Evolutionary conservation across 345 rosid genomes (phyloP), one percentile per base, ranked within the genome.

Genomic region (Populus alba): DNA sequence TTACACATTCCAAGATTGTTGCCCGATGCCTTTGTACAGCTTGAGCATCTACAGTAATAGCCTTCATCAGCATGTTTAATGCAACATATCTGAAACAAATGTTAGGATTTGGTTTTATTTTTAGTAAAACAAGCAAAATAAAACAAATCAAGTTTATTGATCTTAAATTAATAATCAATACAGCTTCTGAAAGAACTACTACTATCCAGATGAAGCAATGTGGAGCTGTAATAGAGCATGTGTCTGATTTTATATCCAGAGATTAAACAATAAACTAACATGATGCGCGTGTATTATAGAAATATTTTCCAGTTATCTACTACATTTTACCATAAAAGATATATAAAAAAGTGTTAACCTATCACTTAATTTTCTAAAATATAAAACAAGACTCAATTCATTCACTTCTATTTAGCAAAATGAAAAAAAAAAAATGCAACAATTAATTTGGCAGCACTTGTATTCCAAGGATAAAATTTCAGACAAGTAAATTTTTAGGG

Each of bases 21-120:
- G 89, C 97, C 74, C 98, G 90, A 80, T 96, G 98, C 85, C 98
- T 92, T 81, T 96, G 98, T 79, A 96, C 94, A 38, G 99, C 98
- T 90, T 92, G 97, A 77, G 94, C 87, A 84, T 91, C 99, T 77
- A 94, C 93, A 11, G 89, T 70, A 65, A 94, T 87, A 79, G 98
- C 99, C 91, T 80, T 96, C 97, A 88, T 96, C 85, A 96, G 90
- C 95, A 96, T 94, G 89, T 94, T 96, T 75, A 96, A 78, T 68
- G 98, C 99, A 85, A 96, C 99, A 84, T 90, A 96, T 81, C 97
- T 96, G 90, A 74, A 75, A 87, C 71, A 80, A 72, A 41, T 23
- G 67, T 3, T n/a, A 33, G 75, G 76, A 71, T 79, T 68, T 13
- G 70, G 75, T 70, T 77, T 63, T 53, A 73, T 70, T 23, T 18